Percentiles rank a stretch among this genome's conserved stretches.
Evolutionary conservation across 345 rosid species (phyloP).

Genomic region (Limnanthes douglasii): DNA sequence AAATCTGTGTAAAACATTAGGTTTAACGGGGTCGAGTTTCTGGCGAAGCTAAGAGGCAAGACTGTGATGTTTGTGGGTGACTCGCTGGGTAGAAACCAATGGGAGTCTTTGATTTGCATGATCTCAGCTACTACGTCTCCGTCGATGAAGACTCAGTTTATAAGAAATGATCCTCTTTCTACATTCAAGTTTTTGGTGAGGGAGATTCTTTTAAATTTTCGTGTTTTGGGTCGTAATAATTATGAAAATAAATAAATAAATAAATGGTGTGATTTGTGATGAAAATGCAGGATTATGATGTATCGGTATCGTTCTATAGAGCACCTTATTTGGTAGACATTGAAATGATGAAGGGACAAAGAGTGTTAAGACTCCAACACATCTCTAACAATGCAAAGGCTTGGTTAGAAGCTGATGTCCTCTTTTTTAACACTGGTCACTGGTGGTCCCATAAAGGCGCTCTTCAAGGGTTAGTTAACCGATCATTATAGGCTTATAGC

Average conservation of each 20-base stretch:
- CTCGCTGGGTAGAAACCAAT: conserved; percentile 78
- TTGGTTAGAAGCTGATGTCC: conserved; percentile 55
- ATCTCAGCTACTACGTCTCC: conserved; percentile 45
- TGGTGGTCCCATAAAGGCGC: conserved; percentile 89
- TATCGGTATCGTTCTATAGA: conserved; percentile 46
- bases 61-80: conserved; percentile 89
- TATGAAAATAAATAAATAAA: no score
- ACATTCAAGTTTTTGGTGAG: conserved; percentile 62
- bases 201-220: no score
- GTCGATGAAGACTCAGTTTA: conserved; percentile 30
- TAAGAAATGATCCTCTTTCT: conserved; percentile 58
- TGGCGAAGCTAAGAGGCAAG: conserved; percentile 55
- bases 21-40: conserved; percentile 58
- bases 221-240: no score
- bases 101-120: conserved; percentile 89
- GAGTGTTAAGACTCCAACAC: conserved; percentile 52
- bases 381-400: conserved; percentile 54
- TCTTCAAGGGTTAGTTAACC: conserved; percentile 61
- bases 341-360: conserved; percentile 52
- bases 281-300: conserved; percentile 71
- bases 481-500: no score
- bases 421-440: conserved; percentile 84
- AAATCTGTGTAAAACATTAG: no score
- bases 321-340: conserved; percentile 88
- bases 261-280: no score